Percentiles rank a stretch among this genome's conserved stretches.
Evolutionary conservation across 441 rosid species (phyloP).

Genomic region (Pelargonium cotyledonis): DNA sequence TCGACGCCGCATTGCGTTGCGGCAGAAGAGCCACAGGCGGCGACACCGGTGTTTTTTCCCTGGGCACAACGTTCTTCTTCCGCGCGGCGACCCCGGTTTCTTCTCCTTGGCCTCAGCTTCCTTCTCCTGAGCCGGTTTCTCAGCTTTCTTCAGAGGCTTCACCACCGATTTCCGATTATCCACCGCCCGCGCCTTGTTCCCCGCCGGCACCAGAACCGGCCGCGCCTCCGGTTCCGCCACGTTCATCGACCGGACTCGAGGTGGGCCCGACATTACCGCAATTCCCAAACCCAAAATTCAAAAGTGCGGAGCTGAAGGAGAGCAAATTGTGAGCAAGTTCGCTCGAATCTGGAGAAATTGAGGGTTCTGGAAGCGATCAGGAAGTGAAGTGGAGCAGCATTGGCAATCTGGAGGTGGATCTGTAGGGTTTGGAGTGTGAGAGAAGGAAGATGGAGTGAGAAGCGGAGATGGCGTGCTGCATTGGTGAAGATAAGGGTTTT

Average conservation of each 20-base stretch:
- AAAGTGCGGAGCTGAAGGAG: not conserved
- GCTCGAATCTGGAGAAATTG: not conserved
- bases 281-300: not conserved
- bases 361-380: not conserved
- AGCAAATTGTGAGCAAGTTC: not conserved
- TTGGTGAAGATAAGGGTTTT: slow-evolving; percentile 5
- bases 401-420: not conserved
- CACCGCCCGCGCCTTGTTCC: slow-evolving; percentile 36
- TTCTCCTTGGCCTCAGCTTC: slow-evolving; percentile 17
- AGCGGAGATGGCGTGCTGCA: slow-evolving; percentile 7
- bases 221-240: slow-evolving; percentile 40
- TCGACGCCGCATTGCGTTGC: slow-evolving; percentile 28
- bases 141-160: slow-evolving; percentile 28
- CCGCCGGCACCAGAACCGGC: slow-evolving; percentile 39
- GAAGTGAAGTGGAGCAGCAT: not conserved
- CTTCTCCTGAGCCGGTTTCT: slow-evolving; percentile 27
- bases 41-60: slow-evolving; percentile 20
- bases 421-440: not conserved
- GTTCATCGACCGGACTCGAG: slow-evolving; percentile 39
- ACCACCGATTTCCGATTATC: slow-evolving; percentile 20
- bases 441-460: not conserved
- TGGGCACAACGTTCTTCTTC: too few relatives aligned
- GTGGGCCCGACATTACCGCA: slow-evolving; percentile 46
- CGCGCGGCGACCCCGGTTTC: slow-evolving; percentile 14
- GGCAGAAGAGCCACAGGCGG: slow-evolving; percentile 14